Evolutionary conservation across 257 asterid genomes (phyloP).

Genomic region (Solanum chmielewskii): DNA sequence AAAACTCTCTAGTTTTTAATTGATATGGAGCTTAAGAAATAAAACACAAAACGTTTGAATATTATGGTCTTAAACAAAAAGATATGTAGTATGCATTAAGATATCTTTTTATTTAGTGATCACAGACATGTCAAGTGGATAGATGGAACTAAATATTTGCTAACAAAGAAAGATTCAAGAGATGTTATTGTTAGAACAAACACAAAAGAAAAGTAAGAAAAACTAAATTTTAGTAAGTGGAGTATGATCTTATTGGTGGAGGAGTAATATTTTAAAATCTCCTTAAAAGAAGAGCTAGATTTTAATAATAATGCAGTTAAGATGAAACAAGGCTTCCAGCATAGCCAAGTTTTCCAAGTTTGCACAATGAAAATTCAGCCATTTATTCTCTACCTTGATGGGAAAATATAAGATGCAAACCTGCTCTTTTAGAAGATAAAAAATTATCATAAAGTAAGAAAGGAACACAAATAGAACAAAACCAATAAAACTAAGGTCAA

Average conservation of each 20-base stretch:
- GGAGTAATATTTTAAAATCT: slow-evolving; percentile 9
- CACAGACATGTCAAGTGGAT: neutral
- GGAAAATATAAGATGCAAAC: no score
- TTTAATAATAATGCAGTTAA: no score
- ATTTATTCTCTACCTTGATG: no score
- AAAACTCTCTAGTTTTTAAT: neutral
- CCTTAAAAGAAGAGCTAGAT: slow-evolving; percentile 42
- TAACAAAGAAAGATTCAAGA: neutral
- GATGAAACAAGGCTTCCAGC: no score
- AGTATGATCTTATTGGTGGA: slow-evolving; percentile 10
- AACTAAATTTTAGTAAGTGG: neutral
- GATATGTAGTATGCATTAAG: no score
- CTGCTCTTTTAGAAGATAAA: no score
- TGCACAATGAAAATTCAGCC: neutral
- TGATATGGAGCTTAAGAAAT: neutral
- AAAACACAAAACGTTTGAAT: no score
- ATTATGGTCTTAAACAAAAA: no score
- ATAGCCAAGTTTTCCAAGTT: neutral
- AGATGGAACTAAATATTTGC: neutral
- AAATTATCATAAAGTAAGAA: no score
- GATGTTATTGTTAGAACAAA: neutral
- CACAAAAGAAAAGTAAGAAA: neutral
- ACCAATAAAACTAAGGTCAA: no score
- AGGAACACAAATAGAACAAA: no score
- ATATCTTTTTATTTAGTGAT: no score